Conservation (phyloP, 1,139 yeast genomes). For the Geotrichum bryndzae region DNA sequence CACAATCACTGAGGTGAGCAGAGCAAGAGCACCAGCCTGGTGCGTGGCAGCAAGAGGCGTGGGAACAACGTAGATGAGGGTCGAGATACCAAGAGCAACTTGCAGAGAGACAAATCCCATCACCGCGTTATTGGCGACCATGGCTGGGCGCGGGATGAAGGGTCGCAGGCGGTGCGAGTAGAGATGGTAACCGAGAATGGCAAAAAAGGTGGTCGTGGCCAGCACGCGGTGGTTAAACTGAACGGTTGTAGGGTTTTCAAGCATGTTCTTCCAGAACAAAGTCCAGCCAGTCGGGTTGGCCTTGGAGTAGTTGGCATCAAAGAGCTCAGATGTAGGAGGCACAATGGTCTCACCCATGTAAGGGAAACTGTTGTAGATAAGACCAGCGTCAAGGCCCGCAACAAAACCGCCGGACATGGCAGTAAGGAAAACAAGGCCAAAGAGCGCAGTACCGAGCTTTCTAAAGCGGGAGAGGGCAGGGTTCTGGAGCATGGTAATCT, state of each 20-base stretch:
- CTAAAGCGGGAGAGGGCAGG: conserved; percentile 57
- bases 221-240: conserved; percentile 85
- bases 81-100: conserved; percentile 77
- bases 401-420: conserved; percentile 98
- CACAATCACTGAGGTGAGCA: conserved; percentile 71
- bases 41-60: conserved; percentile 90
- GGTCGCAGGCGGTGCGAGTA: conserved; percentile 45
- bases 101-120: conserved; percentile 82
- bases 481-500: conserved; percentile 49
- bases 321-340: conserved; percentile 68
- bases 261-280: conserved; percentile 81
- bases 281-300: conserved; percentile 40
- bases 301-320: conserved; percentile 64
- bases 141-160: conserved; percentile 57
- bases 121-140: conserved; percentile 54
- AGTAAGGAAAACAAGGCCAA: conserved; percentile 70
- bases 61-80: conserved; percentile 85
- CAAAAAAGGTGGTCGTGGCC: conserved; percentile 73
- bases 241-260: conserved; percentile 95
- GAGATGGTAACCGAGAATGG: conserved; percentile 60
- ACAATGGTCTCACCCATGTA: conserved; percentile 77
- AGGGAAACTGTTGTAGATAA: conserved; percentile 93
- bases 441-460: conserved; percentile 47
- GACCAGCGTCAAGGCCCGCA: conserved; percentile 96
- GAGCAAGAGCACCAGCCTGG: conserved; percentile 93